Conservation (phyloP, 2,329 filamentous ascomycete species). For the Aurifilum marmelostoma region DNA sequence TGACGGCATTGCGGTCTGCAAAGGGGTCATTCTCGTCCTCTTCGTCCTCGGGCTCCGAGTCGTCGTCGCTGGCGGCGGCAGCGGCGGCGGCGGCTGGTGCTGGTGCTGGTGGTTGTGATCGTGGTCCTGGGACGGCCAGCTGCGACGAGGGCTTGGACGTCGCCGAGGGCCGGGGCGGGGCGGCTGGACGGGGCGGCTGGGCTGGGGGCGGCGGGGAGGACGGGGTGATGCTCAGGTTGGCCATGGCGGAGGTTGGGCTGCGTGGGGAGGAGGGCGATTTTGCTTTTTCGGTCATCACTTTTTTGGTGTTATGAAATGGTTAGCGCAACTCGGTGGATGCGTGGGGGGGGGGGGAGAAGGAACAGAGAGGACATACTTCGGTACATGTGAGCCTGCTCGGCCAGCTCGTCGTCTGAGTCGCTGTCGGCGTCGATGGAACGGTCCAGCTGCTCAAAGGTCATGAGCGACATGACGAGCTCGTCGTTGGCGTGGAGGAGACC, state of each 20-base stretch:
- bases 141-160: constrained; percentile 55
- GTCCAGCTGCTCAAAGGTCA: constrained; percentile 93
- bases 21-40: constrained; percentile 89
- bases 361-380: constrained; percentile 50
- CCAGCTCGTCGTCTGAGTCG: constrained; percentile 69
- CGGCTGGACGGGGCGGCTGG: constrained; percentile 46
- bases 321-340: not conserved
- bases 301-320: too few relatives aligned
- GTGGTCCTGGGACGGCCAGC: constrained; percentile 45
- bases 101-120: constrained; percentile 29
- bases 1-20: constrained; percentile 76
- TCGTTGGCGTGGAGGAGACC: constrained; percentile 93
- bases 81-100: not conserved
- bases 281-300: constrained; percentile 58
- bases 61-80: constrained; percentile 59
- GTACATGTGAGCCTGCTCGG: constrained; percentile 68
- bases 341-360: not conserved
- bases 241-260: constrained; percentile 47
- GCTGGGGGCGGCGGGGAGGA: constrained; percentile 36
- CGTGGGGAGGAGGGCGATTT: constrained; percentile 51
- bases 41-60: constrained; percentile 52
- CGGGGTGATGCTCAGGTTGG: constrained; percentile 47
- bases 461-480: constrained; percentile 88
- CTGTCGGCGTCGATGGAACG: constrained; percentile 78
- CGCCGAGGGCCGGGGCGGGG: constrained; percentile 52